Conservation (phyloP, 495 filamentous ascomycete species). For the Tetracladium marchalianum region DNA sequence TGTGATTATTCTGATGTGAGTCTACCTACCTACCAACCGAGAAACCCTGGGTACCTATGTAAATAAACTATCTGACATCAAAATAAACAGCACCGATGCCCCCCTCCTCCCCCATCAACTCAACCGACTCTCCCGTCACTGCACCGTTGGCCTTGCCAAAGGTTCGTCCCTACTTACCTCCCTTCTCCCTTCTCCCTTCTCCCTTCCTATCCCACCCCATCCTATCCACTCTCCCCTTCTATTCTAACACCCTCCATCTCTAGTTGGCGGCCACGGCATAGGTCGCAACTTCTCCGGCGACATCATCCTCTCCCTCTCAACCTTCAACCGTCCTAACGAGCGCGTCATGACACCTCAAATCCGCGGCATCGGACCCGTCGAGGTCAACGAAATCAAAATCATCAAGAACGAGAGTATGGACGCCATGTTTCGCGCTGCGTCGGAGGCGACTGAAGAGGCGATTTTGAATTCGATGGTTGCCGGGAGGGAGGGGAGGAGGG, state of each 20-base stretch:
- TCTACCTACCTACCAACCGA: not conserved
- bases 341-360: slow-evolving; percentile 5
- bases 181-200: not conserved
- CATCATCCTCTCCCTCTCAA: slow-evolving; percentile 20
- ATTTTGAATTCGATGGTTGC: slow-evolving; percentile 20
- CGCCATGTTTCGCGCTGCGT: slow-evolving; percentile 15
- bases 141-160: slow-evolving; percentile 14
- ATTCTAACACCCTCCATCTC: not conserved
- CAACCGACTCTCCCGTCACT: slow-evolving; percentile 17
- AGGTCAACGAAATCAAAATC: slow-evolving; percentile 13
- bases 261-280: slow-evolving; percentile 17
- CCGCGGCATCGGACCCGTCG: slow-evolving; percentile 4
- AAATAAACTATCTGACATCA: not conserved
- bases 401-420: slow-evolving; percentile 21
- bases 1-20: slow-evolving; percentile 14
- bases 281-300: slow-evolving; percentile 19
- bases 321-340: slow-evolving; percentile 14
- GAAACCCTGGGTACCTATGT: not conserved
- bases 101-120: slow-evolving; percentile 21
- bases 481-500: slow-evolving; percentile 13
- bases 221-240: not conserved
- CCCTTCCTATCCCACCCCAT: not conserved
- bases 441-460: slow-evolving; percentile 20
- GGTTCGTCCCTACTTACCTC: not conserved
- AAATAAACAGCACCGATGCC: slow-evolving; percentile 15